These are phyloP conservation scores for Chaetothyriales sp. DNA, from an alignment of 2,329 filamentous ascomycete genomes.

Conservation along the genomic window DNA sequence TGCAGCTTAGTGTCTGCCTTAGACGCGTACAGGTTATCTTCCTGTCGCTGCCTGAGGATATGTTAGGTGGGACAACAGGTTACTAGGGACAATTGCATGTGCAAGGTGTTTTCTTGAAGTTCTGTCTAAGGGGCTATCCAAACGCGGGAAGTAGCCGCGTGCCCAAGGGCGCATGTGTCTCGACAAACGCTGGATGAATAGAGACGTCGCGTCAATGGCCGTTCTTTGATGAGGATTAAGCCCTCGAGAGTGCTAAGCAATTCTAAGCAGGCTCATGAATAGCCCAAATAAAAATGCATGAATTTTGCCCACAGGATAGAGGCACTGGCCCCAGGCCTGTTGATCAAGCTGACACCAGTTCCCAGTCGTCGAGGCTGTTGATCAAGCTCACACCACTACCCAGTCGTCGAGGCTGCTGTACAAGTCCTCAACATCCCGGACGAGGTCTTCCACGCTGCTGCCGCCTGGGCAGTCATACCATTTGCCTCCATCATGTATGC, in stretches of 20 bases:
- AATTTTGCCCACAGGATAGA: constrained; percentile 54
- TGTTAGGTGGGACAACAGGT: too few species aligned
- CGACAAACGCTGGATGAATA: too few species aligned
- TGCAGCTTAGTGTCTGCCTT: too few species aligned
- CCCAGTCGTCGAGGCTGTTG: too few species aligned
- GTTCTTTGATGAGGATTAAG: neutral
- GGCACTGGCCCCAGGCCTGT: constrained; percentile 57
- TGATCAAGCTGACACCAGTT: too few species aligned
- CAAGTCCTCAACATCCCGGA: constrained; percentile 60
- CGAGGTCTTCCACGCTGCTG: constrained; percentile 43
- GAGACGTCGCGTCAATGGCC: neutral
- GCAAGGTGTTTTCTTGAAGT: too few species aligned
- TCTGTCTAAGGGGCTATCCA: too few species aligned
- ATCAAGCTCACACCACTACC: constrained; percentile 11
- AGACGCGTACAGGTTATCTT: too few species aligned
- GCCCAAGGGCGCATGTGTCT: too few species aligned
- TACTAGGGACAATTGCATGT: too few species aligned
- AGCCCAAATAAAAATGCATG: constrained; percentile 52
- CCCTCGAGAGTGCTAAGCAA: neutral
- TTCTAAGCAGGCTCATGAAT: constrained; percentile 45
- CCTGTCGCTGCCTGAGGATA: too few species aligned
- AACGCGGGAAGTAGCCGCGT: too few species aligned
- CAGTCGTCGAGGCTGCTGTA: constrained; percentile 30
- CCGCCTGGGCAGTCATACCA: constrained; percentile 32
- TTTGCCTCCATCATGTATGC: constrained; percentile 53